These are phyloP conservation scores for Trametes cubensis DNA, from an alignment of 768 basidiomycete genomes.

Conservation along the genomic window DNA sequence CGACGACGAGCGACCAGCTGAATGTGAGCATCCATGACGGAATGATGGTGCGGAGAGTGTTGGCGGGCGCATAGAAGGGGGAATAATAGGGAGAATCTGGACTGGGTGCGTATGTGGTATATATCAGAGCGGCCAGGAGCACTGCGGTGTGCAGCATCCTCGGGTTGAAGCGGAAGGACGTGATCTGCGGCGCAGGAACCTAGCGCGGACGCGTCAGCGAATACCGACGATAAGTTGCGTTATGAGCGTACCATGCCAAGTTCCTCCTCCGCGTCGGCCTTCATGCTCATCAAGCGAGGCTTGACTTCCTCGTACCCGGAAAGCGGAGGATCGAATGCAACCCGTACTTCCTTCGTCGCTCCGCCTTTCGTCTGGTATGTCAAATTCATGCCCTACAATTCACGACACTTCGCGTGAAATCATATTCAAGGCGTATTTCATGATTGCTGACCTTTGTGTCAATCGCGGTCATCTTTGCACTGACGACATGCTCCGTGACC, in stretches of 20 bases:
- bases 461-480: slow-evolving; percentile 74
- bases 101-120: slow-evolving; percentile 35
- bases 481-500: slow-evolving; percentile 52
- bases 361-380: slow-evolving; percentile 56
- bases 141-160: slow-evolving; percentile 31
- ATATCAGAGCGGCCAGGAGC: slow-evolving; percentile 38
- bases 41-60: slow-evolving; percentile 17
- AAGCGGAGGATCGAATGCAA: slow-evolving; percentile 73
- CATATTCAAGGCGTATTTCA: not conserved
- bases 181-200: slow-evolving; percentile 67
- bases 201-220: slow-evolving; percentile 30
- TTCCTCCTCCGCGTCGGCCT: slow-evolving; percentile 74
- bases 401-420: not conserved
- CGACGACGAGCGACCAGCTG: slow-evolving; percentile 38
- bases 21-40: slow-evolving; percentile 32
- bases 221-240: not conserved
- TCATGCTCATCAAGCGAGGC: slow-evolving; percentile 78
- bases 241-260: slow-evolving; percentile 68
- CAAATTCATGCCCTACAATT: slow-evolving; percentile 67
- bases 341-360: slow-evolving; percentile 49
- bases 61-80: slow-evolving; percentile 29
- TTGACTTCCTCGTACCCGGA: slow-evolving; percentile 80
- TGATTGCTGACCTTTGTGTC: slow-evolving; percentile 55
- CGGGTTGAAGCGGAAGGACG: slow-evolving; percentile 52
- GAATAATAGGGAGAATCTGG: slow-evolving; percentile 24